Percentiles rank a stretch among this genome's conserved stretches.
Evolutionary conservation across 768 basidiomycete species (phyloP).

Genomic region (Phallus indusiatus): DNA sequence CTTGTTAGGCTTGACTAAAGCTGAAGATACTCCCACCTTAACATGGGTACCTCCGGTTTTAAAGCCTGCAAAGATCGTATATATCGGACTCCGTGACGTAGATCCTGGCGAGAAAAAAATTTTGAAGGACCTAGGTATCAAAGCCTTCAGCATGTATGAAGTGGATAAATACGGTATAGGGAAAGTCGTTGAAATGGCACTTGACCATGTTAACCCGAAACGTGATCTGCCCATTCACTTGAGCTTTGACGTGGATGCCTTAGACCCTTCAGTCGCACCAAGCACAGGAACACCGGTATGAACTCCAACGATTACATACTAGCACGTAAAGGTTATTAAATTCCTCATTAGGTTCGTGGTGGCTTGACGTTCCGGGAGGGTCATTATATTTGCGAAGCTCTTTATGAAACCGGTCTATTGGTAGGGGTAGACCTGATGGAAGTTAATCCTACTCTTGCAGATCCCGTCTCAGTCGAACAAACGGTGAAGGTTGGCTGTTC

Average conservation of each 20-base stretch:
- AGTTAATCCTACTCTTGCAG: slow-evolving; percentile 90
- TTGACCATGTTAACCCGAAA: slow-evolving; percentile 86
- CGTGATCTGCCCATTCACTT: slow-evolving; percentile 84
- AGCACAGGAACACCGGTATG: slow-evolving; percentile 86
- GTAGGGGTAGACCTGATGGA: slow-evolving; percentile 96
- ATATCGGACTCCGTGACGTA: slow-evolving; percentile 92
- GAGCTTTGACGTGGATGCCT: slow-evolving; percentile 92
- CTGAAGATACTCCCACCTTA: slow-evolving; percentile 32
- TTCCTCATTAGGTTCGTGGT: slow-evolving; percentile 60
- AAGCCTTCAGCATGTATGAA: slow-evolving; percentile 88
- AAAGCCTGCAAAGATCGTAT: slow-evolving; percentile 73
- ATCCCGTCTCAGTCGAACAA: slow-evolving; percentile 64
- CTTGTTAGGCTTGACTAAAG: slow-evolving; percentile 56
- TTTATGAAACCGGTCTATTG: slow-evolving; percentile 86
- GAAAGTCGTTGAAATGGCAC: slow-evolving; percentile 90
- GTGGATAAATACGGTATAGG: slow-evolving; percentile 82
- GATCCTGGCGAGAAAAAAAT: slow-evolving; percentile 85
- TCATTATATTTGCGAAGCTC: slow-evolving; percentile 94
- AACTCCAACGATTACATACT: neutral
- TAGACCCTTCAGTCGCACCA: slow-evolving; percentile 94
- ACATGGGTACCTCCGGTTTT: slow-evolving; percentile 51
- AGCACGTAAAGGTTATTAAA: slow-evolving; percentile 7
- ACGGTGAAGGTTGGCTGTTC: slow-evolving; percentile 90
- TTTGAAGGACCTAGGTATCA: slow-evolving; percentile 77
- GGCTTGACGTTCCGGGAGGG: slow-evolving; percentile 96